Evolutionary conservation across 768 basidiomycete species (phyloP).

Genomic region (Phylloporus sp.): DNA sequence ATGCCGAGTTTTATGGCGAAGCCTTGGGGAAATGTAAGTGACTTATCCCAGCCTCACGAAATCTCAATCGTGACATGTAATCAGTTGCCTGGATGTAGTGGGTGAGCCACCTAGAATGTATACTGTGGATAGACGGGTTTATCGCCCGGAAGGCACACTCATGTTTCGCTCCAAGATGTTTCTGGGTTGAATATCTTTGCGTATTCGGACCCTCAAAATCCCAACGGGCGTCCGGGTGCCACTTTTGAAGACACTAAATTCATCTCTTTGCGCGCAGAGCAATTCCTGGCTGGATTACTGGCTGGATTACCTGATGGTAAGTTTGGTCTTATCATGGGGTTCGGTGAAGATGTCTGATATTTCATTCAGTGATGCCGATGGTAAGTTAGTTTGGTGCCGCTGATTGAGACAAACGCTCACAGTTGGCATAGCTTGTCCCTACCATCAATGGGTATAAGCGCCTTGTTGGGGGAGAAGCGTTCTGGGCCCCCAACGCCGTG

Average conservation of each 20-base stretch:
- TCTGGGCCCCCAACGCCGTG: slow-evolving; percentile 90
- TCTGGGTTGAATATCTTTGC: slow-evolving; percentile 79
- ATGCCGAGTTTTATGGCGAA: slow-evolving; percentile 99
- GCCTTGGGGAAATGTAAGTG: slow-evolving; percentile 83
- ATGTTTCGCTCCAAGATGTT: slow-evolving; percentile 75
- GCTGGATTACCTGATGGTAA: slow-evolving; percentile 85
- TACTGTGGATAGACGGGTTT: background rate
- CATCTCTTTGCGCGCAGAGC: slow-evolving; percentile 78
- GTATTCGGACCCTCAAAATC: slow-evolving; percentile 52
- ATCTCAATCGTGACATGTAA: slow-evolving; percentile 2
- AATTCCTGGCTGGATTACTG: slow-evolving; percentile 91
- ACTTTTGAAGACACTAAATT: slow-evolving; percentile 77
- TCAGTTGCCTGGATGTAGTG: slow-evolving; percentile 92
- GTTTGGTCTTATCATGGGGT: slow-evolving; percentile 16
- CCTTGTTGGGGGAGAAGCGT: slow-evolving; percentile 86
- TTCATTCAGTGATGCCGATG: slow-evolving; percentile 69
- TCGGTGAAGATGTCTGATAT: slow-evolving; percentile 1
- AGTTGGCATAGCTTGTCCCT: slow-evolving; percentile 57
- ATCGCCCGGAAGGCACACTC: slow-evolving; percentile 62
- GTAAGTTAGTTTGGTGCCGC: slow-evolving; percentile 36
- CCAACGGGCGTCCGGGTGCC: slow-evolving; percentile 63
- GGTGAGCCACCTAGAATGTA: slow-evolving; percentile 43
- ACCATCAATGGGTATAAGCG: slow-evolving; percentile 98
- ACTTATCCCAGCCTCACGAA: background rate
- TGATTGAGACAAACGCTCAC: background rate